phyloP scores from a whole-genome alignment of 2,329 filamentous ascomycete species.

The Colletotrichum tanaceti region DNA sequence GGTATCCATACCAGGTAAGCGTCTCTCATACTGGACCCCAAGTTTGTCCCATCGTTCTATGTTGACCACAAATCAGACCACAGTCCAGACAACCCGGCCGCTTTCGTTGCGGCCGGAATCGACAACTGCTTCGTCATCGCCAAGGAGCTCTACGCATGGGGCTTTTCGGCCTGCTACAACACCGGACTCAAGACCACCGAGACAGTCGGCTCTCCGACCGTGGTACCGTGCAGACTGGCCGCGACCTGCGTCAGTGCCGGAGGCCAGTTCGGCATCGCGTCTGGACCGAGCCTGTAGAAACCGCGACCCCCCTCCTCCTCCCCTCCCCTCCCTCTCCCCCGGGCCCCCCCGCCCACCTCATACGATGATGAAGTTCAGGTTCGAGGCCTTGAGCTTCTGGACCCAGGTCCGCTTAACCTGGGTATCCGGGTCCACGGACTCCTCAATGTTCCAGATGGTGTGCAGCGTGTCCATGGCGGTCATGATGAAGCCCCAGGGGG shows the following conservation, averaged over 20 bases:
- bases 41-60: too few species aligned
- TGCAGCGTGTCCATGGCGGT: slow-evolving; percentile 60
- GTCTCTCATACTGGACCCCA: too few species aligned
- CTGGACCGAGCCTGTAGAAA: slow-evolving; percentile 8
- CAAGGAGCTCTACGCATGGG: slow-evolving; percentile 27
- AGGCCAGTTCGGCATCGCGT: slow-evolving; percentile 33
- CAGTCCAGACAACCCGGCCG: slow-evolving; percentile 33
- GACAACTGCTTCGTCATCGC: slow-evolving; percentile 32
- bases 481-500: slow-evolving; percentile 62
- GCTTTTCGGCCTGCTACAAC: slow-evolving; percentile 29
- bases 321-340: too few species aligned
- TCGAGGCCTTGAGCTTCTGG: slow-evolving; percentile 55
- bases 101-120: slow-evolving; percentile 51
- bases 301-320: background rate
- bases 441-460: slow-evolving; percentile 55
- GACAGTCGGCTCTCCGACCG: slow-evolving; percentile 71
- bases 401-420: slow-evolving; percentile 54
- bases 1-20: slow-evolving; percentile 44
- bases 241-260: slow-evolving; percentile 27
- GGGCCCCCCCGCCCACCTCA: too few species aligned
- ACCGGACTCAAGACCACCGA: slow-evolving; percentile 56
- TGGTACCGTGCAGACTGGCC: slow-evolving; percentile 19
- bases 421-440: slow-evolving; percentile 31
- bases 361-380: slow-evolving; percentile 58
- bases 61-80: background rate